Conservation (phyloP, 1,284 basidiomycete species). For the Cutaneotrichosporon sp. region DNA sequence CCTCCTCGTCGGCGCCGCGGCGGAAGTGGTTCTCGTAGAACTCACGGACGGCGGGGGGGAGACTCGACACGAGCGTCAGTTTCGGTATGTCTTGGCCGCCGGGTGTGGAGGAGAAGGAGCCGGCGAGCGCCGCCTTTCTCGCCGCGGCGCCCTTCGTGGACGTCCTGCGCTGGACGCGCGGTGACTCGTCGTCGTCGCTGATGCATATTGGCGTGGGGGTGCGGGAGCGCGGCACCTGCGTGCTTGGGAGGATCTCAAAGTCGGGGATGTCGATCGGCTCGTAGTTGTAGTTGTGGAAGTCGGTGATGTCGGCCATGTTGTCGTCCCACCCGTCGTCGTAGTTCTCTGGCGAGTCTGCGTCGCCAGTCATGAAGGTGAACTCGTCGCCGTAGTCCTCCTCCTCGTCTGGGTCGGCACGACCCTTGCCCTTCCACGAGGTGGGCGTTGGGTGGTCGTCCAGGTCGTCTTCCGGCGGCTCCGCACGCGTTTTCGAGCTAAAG, state of each 20-base stretch:
- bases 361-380: too few relatives aligned
- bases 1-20: slow-evolving; percentile 30
- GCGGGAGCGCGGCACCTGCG: slow-evolving; percentile 5
- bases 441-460: not conserved
- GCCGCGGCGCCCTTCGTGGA: not conserved
- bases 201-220: not conserved
- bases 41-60: slow-evolving; percentile 25
- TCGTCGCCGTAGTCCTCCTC: not conserved
- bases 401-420: not conserved
- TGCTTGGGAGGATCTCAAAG: slow-evolving; percentile 15
- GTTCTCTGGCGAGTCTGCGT: slow-evolving; percentile 7
- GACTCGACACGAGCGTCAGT: slow-evolving; percentile 26
- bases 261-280: slow-evolving; percentile 16
- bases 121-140: not conserved
- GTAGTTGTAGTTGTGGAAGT: not conserved
- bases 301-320: not conserved
- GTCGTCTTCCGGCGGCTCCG: not conserved
- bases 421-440: not conserved
- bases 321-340: slow-evolving; percentile 12
- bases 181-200: slow-evolving; percentile 1
- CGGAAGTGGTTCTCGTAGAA: slow-evolving; percentile 46
- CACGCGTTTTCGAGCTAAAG: not conserved
- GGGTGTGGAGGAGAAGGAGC: too few relatives aligned
- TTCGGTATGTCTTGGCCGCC: slow-evolving; percentile 11
- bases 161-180: too few relatives aligned